Evolutionary conservation across 148 eudicot species (phyloP), one percentile per base, ranked within the genome.

Genomic region (Chenopodium suecicum): DNA sequence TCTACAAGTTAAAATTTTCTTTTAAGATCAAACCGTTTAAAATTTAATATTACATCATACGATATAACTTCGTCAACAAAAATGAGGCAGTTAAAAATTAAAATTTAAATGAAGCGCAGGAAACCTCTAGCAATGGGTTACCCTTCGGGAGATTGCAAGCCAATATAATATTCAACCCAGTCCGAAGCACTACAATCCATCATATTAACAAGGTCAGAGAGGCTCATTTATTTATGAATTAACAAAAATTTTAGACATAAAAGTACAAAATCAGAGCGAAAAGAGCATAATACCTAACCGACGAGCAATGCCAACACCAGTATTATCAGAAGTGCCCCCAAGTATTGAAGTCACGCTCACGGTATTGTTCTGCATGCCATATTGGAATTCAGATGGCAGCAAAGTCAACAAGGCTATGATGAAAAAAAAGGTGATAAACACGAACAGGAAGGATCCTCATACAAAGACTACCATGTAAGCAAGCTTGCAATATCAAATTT

Each of bases 91-190:
- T 9, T 79, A 60, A 41, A 72, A 62, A 48, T 44, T 32, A 7
- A 37, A 80, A 70, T 44, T 14, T 37, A 63, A 76, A 62, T 56
- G 73, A 64, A 60, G 81, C 79, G 78, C 87, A 80, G 74, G 46
- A 34, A 71, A 92, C 98, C 95, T 94, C 97, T 48, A 94, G 87
- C 89, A 81, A 86, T 63, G 93, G 93, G 75, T 78, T 90, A 75
- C 85, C 88, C 88, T 94, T 94, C 9, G 98, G 98, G 68, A 94
- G 87, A 76, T 91, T 91, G 84, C 94, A 94, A 77, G 98, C 97
- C 46, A 94, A 82, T 52, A 91, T 79, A 47, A 94, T 85, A 85
- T 90, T 91, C 63, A 94, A 86, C 47, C 97, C 97, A 63, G 98
- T 94, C 86, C 88, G 91, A 79, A 91, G 81, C 85, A 92, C 98